Base-by-base conservation (phyloP, 768 basidiomycete species). In the Tricholoma flavovirens region DNA sequence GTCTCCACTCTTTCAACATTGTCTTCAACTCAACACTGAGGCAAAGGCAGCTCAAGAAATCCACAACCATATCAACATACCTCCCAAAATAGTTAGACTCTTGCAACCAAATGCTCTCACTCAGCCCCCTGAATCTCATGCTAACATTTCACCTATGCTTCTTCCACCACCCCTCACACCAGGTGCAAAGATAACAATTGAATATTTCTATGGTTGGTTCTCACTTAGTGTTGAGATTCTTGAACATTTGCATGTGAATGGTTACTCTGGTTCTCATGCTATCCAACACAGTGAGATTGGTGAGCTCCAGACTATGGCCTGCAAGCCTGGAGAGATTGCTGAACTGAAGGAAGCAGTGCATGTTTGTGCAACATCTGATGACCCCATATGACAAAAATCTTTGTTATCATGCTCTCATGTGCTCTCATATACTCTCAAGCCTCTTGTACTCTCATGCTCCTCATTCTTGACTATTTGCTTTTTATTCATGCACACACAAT, bases 331-430 rank as follows among this genome's bases (percentile, higher is more conserved):
- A 2, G 57, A 65, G 14, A 57, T 67, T 30, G 49, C 58, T 7
- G 60, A 62, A 30, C 19, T 65, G 24, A 62, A 62, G 29, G 60
- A 65, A 36, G 64, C 66, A 3, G 58, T 67, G 1, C 56, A 30
- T n/a, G 42, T 29, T 5, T 65, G 64, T 60, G 60, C 24, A 32
- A 46, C 43, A 42, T n/a, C 40, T 17, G 5, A 42, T 42, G 17
- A 42, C 42, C 22, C 36, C 36, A 38, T 38, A 15, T 38, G 36
- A 38, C 36, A 38, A 15, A 38, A 3, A 38, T 15, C 36, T 38
- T 38, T 6, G n/a, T 15, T 15, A 38, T 38, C 6, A 14, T 38
- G 36, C 36, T 38, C 36, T 15, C n/a, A 17, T 38, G 36, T n/a
- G n/a, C n/a, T n/a, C n/a, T 38, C 36, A n/a, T 6, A 17, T 38